Evolutionary conservation across 2,329 filamentous ascomycete species (phyloP), one percentile per base, ranked within the genome.

Genomic region (Aspergillus novoparasiticus): DNA sequence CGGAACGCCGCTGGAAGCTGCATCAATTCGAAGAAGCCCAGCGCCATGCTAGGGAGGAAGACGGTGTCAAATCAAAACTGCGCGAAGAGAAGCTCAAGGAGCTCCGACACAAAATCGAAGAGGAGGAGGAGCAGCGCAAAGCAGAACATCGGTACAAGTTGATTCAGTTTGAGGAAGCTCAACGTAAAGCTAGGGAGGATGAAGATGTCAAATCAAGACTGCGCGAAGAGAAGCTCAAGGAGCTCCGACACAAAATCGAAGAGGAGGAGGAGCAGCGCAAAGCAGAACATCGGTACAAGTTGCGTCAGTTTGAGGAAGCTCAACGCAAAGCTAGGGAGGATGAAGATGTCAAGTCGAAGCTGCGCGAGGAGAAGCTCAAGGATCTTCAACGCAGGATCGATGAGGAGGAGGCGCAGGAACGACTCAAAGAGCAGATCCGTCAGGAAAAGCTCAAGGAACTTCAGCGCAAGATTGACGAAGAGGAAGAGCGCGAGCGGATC

Each of bases 381-480:
- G 74, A 75, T 30, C 67, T 75, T 8, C 72, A 73, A 53, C 68
- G 72, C 50, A 73, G 75, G 62, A 71, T 76, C 21, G 75, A 79
- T 23, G 75, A 81, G 60, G 80, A 81, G 63, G 78, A 82, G 57
- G 80, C 83, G 62, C 80, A 83, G 45, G 81, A 83, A 43, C 73
- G 68, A 11, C 66, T 79, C 26, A 75, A 71, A 64, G 69, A 74
- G 60, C 67, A 78, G 61, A 65, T 78, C n/a, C 63, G 68, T 12
- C 67, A 74, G 53, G 70, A 73, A 60, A 70, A 70, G 53, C 62
- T 82, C 30, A 68, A 68, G 61, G 74, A 75, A 23, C 68, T 75
- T 8, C 72, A 74, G 53, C 69, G 73, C 46, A 73, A 76, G 62
- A 71, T 76, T 23, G 75, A 79, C 28, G 76, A 82, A 60, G 80